Conservation (phyloP, 2,329 filamentous ascomycete genomes). For the Alternaria sp. region DNA sequence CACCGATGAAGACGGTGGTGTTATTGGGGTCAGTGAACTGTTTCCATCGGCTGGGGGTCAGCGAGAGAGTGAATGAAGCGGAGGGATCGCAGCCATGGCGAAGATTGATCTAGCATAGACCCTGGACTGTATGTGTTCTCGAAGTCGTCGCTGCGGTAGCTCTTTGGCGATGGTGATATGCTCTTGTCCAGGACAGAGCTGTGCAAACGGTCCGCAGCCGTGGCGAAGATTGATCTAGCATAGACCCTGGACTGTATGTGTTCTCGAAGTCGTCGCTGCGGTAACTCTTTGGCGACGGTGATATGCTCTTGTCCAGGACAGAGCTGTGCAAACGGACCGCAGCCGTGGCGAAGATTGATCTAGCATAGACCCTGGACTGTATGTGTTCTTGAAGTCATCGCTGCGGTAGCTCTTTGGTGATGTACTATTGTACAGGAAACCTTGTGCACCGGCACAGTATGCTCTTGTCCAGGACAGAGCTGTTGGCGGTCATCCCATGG, state of each 20-base stretch:
- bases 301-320: background rate
- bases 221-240: constrained; percentile 9
- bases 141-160: constrained; percentile 26
- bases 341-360: constrained; percentile 7
- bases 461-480: constrained; percentile 17
- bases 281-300: constrained; percentile 31
- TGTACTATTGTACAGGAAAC: background rate
- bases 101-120: constrained; percentile 5
- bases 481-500: background rate
- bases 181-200: too few relatives aligned
- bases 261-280: constrained; percentile 21
- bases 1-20: constrained; percentile 97
- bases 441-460: too few relatives aligned
- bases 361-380: constrained; percentile 11
- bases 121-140: constrained; percentile 15
- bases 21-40: constrained; percentile 99
- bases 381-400: constrained; percentile 15
- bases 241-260: constrained; percentile 13
- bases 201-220: background rate
- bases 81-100: background rate
- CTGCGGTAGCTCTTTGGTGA: constrained; percentile 25
- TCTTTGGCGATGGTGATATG: constrained; percentile 27
- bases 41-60: constrained; percentile 61
- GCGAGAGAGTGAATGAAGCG: background rate
- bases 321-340: too few relatives aligned